Base-by-base conservation (phyloP, 495 filamentous ascomycete species). In the Annulohypoxylon maeteangense region DNA sequence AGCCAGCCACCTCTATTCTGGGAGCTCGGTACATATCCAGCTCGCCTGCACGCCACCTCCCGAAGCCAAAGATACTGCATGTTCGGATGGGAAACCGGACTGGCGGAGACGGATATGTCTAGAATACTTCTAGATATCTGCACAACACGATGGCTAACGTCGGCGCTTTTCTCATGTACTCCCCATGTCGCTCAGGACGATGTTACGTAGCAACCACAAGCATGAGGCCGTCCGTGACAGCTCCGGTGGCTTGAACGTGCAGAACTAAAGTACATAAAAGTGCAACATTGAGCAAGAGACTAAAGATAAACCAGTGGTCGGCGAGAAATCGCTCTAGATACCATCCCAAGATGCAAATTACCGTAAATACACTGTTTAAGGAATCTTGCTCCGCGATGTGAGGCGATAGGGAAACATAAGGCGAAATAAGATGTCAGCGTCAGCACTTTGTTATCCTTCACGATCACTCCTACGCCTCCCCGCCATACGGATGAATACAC, bases 41-140 rank as follows among this genome's bases (percentile, higher is more conserved):
- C 20, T 16, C 34, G 64, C 55, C 5, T 51, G 7, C 50, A 25
- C 22, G 63, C 53, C 62, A 45, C 36, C 8, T 54, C 40, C 12
- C 32, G 16, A 40, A 27, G 29, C 27, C 40, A 27, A 1, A 36
- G 42, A 53, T 62, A 31, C 36, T 1, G 27, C 50, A 14, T 5
- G 27, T 11, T 32, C 12, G 25, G 48, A 29, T n/a, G 14, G 48
- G 25, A 31, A 53, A 25, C 47, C 25, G 6, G 45, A 5, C 7
- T 12, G 8, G 22, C 14, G 47, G 14, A 12, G n/a, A 14, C 29
- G 27, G 0, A 10, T 20, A 32, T n/a, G 4, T 54, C 29, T 34
- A 14, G 14, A 34, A 50, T 25, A 25, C 22, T 50, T 50, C 8
- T 20, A 53, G 22, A 16, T 53, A 34, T 54, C 50, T 54, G 14